These are phyloP conservation scores for Hyaloscypha hepaticicola DNA, from an alignment of 495 filamentous ascomycete species.

Conservation along the genomic window DNA sequence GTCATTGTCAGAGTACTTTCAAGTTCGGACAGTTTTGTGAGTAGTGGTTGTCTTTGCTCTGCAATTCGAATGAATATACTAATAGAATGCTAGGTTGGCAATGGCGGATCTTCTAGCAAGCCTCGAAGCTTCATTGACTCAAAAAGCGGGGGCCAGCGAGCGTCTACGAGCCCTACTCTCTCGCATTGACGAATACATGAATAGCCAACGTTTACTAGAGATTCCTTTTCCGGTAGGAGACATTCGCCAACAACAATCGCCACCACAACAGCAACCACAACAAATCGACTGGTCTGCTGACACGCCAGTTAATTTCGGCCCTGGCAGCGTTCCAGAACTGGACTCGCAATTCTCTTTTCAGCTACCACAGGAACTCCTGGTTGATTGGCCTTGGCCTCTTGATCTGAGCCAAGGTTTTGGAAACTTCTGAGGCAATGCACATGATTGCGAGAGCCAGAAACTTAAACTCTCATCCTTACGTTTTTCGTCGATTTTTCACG, in stretches of 20 bases:
- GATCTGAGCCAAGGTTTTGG: slow-evolving; percentile 20
- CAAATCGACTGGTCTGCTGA: background rate
- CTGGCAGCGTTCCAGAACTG: background rate
- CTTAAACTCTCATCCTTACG: too few relatives aligned
- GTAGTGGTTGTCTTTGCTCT: background rate
- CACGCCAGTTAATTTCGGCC: background rate
- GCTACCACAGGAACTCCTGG: slow-evolving; percentile 15
- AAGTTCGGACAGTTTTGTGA: slow-evolving; percentile 43
- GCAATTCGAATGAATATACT: background rate
- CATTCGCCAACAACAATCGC: background rate
- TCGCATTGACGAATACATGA: slow-evolving; percentile 50
- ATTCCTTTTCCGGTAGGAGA: background rate
- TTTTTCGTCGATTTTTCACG: too few relatives aligned
- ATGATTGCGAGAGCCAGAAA: too few relatives aligned
- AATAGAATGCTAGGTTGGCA: slow-evolving; percentile 29
- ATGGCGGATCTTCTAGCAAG: slow-evolving; percentile 50
- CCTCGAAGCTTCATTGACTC: slow-evolving; percentile 43
- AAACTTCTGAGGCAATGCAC: slow-evolving; percentile 7
- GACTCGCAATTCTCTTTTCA: slow-evolving; percentile 14
- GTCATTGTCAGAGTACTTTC: slow-evolving; percentile 45
- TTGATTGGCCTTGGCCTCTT: slow-evolving; percentile 18
- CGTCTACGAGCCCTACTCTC: slow-evolving; percentile 45
- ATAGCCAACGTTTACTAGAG: slow-evolving; percentile 31
- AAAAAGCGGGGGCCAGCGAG: slow-evolving; percentile 40
- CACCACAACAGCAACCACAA: background rate